Conservation (phyloP, 2,329 filamentous ascomycete species). For the Pezicula radicicola region DNA sequence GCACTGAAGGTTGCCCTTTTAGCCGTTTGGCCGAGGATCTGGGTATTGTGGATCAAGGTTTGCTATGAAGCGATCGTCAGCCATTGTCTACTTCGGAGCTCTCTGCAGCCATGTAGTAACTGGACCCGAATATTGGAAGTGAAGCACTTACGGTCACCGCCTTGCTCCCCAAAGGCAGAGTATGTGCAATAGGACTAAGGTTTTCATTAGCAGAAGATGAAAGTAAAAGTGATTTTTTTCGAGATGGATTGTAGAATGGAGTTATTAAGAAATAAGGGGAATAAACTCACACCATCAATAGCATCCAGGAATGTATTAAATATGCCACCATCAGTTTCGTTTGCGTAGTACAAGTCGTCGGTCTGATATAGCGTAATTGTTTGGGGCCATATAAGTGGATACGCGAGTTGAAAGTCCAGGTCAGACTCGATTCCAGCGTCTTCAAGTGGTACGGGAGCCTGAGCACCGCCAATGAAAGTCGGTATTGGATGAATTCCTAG, state of each 20-base stretch:
- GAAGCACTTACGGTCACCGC: too few species aligned
- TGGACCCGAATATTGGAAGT: too few species aligned
- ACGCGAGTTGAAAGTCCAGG: conserved; percentile 32
- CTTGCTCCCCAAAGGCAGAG: too few species aligned
- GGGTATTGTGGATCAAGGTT: conserved; percentile 38
- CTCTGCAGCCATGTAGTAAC: too few species aligned
- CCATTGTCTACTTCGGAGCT: too few species aligned
- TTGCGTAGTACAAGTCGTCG: conserved; percentile 31
- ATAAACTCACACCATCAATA: conserved; percentile 37
- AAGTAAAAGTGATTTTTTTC: too few species aligned
- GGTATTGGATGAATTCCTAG: conserved; percentile 26
- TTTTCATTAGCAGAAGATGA: conserved; percentile 36
- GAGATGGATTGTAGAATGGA: too few species aligned
- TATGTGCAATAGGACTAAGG: conserved; percentile 22
- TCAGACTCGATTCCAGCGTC: conserved; percentile 29
- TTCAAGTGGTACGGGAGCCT: conserved; percentile 8
- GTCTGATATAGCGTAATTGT: conserved; percentile 35
- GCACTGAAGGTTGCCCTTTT: conserved; percentile 36
- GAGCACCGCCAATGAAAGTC: conserved; percentile 28
- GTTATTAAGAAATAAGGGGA: conserved; percentile 31
- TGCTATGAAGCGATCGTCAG: not conserved
- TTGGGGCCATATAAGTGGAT: conserved; percentile 36
- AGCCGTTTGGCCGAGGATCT: conserved; percentile 32
- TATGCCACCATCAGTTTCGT: conserved; percentile 15
- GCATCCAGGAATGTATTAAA: conserved; percentile 45